Evolutionary conservation across 345 rosid species (phyloP).

Genomic region (Heritiera fomes): DNA sequence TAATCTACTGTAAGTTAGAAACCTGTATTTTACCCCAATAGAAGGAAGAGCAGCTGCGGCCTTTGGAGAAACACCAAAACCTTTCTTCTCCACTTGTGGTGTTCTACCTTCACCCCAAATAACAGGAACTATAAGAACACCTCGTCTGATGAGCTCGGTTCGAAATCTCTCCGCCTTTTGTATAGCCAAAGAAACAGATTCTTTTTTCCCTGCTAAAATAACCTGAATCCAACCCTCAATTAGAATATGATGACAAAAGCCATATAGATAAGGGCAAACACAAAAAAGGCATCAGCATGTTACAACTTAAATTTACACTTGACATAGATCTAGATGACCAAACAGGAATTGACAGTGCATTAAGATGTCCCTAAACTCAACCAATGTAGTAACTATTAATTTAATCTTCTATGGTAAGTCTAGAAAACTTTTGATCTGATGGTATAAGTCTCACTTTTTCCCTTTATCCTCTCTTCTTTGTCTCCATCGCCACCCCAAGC

Average conservation of each 20-base stretch:
- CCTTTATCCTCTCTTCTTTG: background rate
- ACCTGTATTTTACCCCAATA: conserved; percentile 59
- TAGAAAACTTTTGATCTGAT: background rate
- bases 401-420: background rate
- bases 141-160: conserved; percentile 82
- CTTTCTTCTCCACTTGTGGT: conserved; percentile 66
- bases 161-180: conserved; percentile 84
- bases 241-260: conserved; percentile 2
- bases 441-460: background rate
- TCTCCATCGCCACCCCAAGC: background rate
- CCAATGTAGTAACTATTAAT: background rate
- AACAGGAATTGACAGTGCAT: background rate
- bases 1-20: conserved; percentile 9
- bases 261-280: background rate
- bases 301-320: background rate
- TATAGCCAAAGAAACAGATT: conserved; percentile 61
- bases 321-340: background rate
- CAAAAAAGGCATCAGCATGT: background rate
- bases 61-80: conserved; percentile 69
- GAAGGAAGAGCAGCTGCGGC: conserved; percentile 78
- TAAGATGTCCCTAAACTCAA: background rate
- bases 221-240: conserved; percentile 49
- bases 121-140: conserved; percentile 89
- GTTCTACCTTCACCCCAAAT: conserved; percentile 70
- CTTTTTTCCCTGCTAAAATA: conserved; percentile 85